phyloP scores from a whole-genome alignment of 495 filamentous ascomycete genomes.

The Lichenothelia convexa region DNA sequence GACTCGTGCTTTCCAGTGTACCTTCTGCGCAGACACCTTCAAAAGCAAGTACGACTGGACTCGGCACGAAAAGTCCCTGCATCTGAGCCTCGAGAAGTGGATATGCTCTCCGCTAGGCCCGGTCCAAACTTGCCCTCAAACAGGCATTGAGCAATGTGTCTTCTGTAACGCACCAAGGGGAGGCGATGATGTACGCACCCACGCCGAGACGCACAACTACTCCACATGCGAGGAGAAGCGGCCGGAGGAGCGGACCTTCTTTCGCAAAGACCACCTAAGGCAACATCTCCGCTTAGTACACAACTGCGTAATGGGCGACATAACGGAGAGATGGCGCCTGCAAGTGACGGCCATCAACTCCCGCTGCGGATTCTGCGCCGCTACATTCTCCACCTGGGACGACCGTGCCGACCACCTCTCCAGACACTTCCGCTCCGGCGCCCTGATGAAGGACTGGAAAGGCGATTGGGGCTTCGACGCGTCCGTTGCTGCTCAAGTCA shows the following conservation, averaged over 20 bases:
- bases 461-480: slow-evolving; percentile 22
- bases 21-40: slow-evolving; percentile 68
- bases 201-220: slow-evolving; percentile 56
- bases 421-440: slow-evolving; percentile 24
- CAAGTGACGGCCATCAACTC: slow-evolving; percentile 17
- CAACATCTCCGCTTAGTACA: slow-evolving; percentile 72
- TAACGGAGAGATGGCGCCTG: slow-evolving; percentile 52
- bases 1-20: slow-evolving; percentile 52
- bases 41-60: slow-evolving; percentile 74
- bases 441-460: slow-evolving; percentile 23
- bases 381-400: slow-evolving; percentile 20
- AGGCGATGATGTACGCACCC: slow-evolving; percentile 33
- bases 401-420: slow-evolving; percentile 22
- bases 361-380: slow-evolving; percentile 23
- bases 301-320: slow-evolving; percentile 38
- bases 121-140: slow-evolving; percentile 24
- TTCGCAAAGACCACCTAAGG: slow-evolving; percentile 65
- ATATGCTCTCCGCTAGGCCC: slow-evolving; percentile 53
- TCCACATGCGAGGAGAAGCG: slow-evolving; percentile 47
- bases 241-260: slow-evolving; percentile 51
- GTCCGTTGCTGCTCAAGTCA: slow-evolving; percentile 19
- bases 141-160: slow-evolving; percentile 37
- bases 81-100: slow-evolving; percentile 63
- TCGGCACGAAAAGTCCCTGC: slow-evolving; percentile 65
- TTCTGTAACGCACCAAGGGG: slow-evolving; percentile 48